phyloP scores from a whole-genome alignment of 2,329 filamentous ascomycete species.

The Boeremia exigua region DNA sequence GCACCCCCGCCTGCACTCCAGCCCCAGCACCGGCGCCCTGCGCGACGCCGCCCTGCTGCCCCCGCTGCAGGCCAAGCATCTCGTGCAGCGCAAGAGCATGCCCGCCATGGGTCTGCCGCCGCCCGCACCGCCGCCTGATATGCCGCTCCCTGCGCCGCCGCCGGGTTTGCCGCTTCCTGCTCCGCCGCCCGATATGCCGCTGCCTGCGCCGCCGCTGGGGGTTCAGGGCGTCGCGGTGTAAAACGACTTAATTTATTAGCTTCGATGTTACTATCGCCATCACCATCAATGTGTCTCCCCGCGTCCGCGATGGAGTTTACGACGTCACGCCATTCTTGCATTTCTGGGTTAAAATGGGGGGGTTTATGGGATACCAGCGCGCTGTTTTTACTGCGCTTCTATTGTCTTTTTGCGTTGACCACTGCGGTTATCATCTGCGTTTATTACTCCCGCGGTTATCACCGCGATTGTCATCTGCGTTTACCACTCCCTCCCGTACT shows the following conservation, averaged over 20 bases:
- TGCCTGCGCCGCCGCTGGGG: constrained; percentile 20
- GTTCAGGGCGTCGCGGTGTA: too few species aligned
- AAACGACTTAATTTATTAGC: too few species aligned
- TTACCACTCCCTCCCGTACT: too few species aligned
- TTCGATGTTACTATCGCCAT: too few species aligned
- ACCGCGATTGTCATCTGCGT: too few species aligned
- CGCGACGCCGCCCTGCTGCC: too few species aligned
- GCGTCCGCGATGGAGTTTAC: not conserved
- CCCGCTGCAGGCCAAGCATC: constrained; percentile 13
- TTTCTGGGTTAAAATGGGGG: too few species aligned
- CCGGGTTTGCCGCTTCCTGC: constrained; percentile 20
- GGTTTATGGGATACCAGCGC: not conserved
- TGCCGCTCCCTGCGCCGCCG: constrained; percentile 53
- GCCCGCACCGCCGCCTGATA: constrained; percentile 54
- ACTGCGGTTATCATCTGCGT: too few species aligned
- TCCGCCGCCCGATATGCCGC: constrained; percentile 24
- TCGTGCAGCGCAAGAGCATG: constrained; percentile 44
- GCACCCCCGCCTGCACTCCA: constrained; percentile 34
- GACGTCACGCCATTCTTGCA: constrained; percentile 5
- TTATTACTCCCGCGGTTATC: too few species aligned
- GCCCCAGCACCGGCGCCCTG: constrained; percentile 7
- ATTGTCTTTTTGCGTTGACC: constrained; percentile 1
- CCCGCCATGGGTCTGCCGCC: constrained; percentile 52
- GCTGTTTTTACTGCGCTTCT: constrained; percentile 6
- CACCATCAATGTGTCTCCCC: too few species aligned